Base-by-base conservation (phyloP, 192 early-diverging fungal genomes). In the Diversispora epigaea region DNA sequence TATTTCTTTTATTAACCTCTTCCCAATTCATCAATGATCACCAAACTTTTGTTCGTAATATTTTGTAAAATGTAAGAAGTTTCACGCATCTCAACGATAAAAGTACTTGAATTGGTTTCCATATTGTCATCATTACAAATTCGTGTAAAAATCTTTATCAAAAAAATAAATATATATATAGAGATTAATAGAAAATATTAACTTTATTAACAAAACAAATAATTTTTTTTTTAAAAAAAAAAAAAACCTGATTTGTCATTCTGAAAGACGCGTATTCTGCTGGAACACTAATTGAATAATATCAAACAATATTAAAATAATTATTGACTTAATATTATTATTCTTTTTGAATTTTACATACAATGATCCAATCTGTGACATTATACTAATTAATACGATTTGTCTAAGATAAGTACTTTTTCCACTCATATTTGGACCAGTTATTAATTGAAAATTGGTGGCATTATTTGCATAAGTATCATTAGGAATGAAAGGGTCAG, bases 11-110 rank as follows among this genome's bases (percentile, higher is more conserved):
- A 32, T 25, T 49, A 58, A 78, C 81, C 81, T 80, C 95, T 77
- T 12, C 95, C 96, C 21, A 98, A 87, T 83, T 98, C 96, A 79
- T 98, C 96, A 76, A 98, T 92, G 57, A 96, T 79, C 0, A 98
- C 87, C 63, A 98, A 78, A 50, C 88, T 89, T 55, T 86, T 77
- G 40, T 85, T 79, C 40, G 89, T 89, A 22, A 87, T 87, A 75
- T 91, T 87, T 58, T 91, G 82, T 69, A 98, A 78, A 73, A 98
- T 94, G 62, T 87, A 91, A 8, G 93, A 85, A 0, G 91, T 89
- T 74, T 96, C 96, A 61, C 84, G 83, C 94, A 96, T 96, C 68
- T 98, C 96, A 8, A 86, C 77, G 85, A 93, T 87, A 79, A 97
- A 98, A 0, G 93, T 87, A 4, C 93, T 94, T 41, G 88, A 85